Conservation (phyloP, 148 eudicot genomes). For the Spergularia bocconei region DNA sequence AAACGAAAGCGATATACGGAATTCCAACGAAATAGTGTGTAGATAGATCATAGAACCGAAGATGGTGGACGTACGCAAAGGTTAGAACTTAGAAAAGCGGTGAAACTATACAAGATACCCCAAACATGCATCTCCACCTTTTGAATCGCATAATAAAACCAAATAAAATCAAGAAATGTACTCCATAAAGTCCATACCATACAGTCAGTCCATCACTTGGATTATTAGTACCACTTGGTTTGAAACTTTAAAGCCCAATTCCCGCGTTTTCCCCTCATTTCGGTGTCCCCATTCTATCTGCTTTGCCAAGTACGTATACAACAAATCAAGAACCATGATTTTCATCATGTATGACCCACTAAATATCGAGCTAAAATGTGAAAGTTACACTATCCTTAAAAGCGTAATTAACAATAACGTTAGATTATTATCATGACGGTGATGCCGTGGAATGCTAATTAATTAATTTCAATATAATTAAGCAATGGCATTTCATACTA, state of each 20-base stretch:
- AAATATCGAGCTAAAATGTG: not conserved
- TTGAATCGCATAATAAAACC: not conserved
- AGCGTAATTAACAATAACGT: not conserved
- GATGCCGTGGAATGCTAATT: not conserved
- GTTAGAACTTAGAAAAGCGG: slow-evolving; percentile 1
- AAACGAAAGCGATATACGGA: no score
- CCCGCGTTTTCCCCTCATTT: slow-evolving; percentile 14
- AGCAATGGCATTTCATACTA: not conserved
- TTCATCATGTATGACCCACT: not conserved
- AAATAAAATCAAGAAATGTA: not conserved
- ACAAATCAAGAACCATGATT: not conserved
- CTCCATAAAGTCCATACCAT: not conserved
- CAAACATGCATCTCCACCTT: not conserved
- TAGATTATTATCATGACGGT: not conserved
- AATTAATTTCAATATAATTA: not conserved
- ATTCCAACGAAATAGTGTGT: no score
- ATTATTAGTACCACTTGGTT: not conserved
- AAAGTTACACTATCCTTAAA: slow-evolving; percentile 10
- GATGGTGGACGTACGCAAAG: not conserved
- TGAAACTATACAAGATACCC: not conserved
- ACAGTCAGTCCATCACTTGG: not conserved
- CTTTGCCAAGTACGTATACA: not conserved
- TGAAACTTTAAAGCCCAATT: slow-evolving; percentile 11
- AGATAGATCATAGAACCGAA: not conserved
- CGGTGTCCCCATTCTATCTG: not conserved